Percentiles rank a stretch among this genome's conserved stretches.
These are phyloP conservation scores for Rhodotorula sphaerocarpa DNA, from an alignment of 768 basidiomycete genomes.

Conservation along the genomic window DNA sequence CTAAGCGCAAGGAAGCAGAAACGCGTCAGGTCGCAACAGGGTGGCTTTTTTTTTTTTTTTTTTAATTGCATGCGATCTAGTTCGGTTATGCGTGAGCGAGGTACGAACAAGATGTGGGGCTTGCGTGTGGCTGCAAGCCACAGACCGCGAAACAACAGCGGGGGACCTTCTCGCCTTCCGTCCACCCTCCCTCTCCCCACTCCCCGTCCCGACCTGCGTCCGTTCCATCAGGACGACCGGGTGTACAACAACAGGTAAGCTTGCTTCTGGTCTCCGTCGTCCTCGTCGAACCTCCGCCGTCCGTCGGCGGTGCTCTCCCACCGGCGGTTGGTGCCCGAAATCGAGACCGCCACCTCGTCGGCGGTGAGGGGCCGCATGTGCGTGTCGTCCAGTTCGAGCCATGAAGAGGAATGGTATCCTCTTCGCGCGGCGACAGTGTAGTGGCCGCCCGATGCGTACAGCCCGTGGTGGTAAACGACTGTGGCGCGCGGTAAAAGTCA, in stretches of 20 bases:
- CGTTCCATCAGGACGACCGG: not conserved
- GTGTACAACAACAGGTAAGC: constrained; percentile 29
- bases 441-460: constrained; percentile 82
- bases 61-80: too few relatives aligned
- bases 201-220: not conserved
- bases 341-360: constrained; percentile 18
- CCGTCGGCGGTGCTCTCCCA: constrained; percentile 3
- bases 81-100: too few relatives aligned
- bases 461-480: constrained; percentile 91
- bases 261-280: constrained; percentile 17
- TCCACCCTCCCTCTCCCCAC: not conserved
- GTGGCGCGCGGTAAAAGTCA: not conserved
- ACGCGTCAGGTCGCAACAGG: too few relatives aligned
- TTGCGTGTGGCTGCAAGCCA: too few relatives aligned
- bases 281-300: not conserved
- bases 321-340: not conserved
- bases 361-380: constrained; percentile 54
- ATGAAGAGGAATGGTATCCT: constrained; percentile 48
- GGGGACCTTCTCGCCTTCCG: too few relatives aligned
- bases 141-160: too few relatives aligned
- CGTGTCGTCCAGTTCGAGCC: constrained; percentile 94
- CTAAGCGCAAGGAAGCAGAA: too few relatives aligned
- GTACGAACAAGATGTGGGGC: too few relatives aligned
- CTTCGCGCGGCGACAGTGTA: constrained; percentile 87
- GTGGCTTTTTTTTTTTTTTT: too few relatives aligned